Evolutionary conservation across 2,329 filamentous ascomycete genomes (phyloP), one percentile per base, ranked within the genome.

Genomic region (Exophiala spinifera): DNA sequence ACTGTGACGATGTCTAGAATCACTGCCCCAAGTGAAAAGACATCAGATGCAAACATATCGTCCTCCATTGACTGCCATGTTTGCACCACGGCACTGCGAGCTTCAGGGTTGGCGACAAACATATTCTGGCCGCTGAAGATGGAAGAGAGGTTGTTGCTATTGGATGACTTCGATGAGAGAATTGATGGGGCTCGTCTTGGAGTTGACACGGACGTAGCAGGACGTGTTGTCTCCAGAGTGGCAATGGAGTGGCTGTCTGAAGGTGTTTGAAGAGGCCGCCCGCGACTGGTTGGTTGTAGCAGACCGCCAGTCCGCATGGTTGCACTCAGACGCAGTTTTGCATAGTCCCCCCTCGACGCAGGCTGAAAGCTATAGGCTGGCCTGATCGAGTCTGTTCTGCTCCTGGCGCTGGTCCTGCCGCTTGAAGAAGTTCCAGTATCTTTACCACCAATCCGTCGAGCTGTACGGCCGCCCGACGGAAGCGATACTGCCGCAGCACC

Each of bases 1-100:
- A 79, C 77, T 1, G 81, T 83, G 15, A 85, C 63, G 37, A 86
- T 79, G 59, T 85, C 81, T 15, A 85, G 68, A 55, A 75, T 81
- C 17, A 83, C 70, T 47, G 81, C 82, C 3, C 75, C 82, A 0
- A 85, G 72, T 21, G 79, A 81, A 68, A 81, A 85, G 14, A 85
- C 69, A 61, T 85, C 82, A 11, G 79, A 75, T 36, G 71, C 61
- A 44, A 66, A 65, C 23, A 67, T 65, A 46, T 69, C 65, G 20
- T 65, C 62, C 47, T 69, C 67, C 36, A 63, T 65, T 3, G 69
- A 69, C 64, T 73, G 76, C 67, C 66, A 72, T 6, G 65, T 71
- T 47, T 70, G 66, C 19, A 71, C 63, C 42, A 72, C 59, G 15
- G 69, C 63, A 23, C 62, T 64, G 10, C 65, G 56, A 11, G 57